Conservation (phyloP, 495 filamentous ascomycete genomes). For the Pyrenopolyporus hunteri region DNA sequence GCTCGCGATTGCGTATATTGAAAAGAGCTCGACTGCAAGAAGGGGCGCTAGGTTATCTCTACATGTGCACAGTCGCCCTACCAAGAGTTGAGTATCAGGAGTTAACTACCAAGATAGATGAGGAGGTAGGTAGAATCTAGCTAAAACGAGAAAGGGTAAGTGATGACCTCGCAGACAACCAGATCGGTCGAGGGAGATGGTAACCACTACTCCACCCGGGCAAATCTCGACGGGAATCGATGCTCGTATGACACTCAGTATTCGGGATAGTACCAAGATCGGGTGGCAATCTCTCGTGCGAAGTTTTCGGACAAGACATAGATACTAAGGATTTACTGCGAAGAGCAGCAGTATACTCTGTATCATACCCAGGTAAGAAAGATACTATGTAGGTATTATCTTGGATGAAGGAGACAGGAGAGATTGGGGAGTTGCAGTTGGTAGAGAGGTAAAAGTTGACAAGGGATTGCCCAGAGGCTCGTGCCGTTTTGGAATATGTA, state of each 20-base stretch:
- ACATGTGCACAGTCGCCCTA: slow-evolving; percentile 15
- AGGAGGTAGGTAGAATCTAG: slow-evolving; percentile 9
- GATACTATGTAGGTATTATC: too few relatives aligned
- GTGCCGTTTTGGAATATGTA: slow-evolving; percentile 23
- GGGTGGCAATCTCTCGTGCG: neutral
- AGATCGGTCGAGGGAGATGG: neutral
- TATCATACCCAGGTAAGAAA: too few relatives aligned
- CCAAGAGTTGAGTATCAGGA: too few relatives aligned
- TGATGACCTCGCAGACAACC: neutral
- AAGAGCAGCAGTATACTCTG: neutral
- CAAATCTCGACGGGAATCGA: neutral
- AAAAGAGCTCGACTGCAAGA: slow-evolving; percentile 14
- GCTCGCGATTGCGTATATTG: slow-evolving; percentile 5
- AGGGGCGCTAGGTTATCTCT: slow-evolving; percentile 17
- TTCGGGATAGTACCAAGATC: neutral
- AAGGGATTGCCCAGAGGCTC: slow-evolving; percentile 27
- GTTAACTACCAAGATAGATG: slow-evolving; percentile 8
- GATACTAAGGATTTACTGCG: slow-evolving; percentile 4
- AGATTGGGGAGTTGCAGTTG: slow-evolving; percentile 13
- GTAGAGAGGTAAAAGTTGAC: too few relatives aligned
- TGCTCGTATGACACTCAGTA: neutral
- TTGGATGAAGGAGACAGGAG: neutral
- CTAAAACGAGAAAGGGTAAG: slow-evolving; percentile 10
- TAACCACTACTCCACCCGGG: slow-evolving; percentile 2
- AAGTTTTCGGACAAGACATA: neutral